These are phyloP conservation scores for Tetrapisispora arboricola DNA, from an alignment of 805 yeast genomes.

Conservation along the genomic window DNA sequence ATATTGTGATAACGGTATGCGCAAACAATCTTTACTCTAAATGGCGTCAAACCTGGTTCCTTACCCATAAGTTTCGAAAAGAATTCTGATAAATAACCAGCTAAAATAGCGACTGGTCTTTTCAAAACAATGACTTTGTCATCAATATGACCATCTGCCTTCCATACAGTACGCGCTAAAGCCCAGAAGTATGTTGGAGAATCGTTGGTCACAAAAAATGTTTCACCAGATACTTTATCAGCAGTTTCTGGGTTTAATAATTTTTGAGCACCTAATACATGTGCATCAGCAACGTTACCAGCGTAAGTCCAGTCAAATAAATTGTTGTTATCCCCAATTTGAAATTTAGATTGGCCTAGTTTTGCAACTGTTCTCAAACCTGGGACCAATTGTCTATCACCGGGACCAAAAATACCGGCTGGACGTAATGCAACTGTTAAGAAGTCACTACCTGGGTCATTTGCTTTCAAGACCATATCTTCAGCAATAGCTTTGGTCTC, in stretches of 20 bases:
- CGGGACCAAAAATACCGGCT: constrained; percentile 98
- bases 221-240: constrained; percentile 62
- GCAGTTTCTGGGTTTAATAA: constrained; percentile 40
- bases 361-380: constrained; percentile 76
- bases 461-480: constrained; percentile 63
- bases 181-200: constrained; percentile 96
- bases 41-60: constrained; percentile 92
- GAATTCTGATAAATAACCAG: constrained; percentile 74
- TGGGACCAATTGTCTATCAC: constrained; percentile 94
- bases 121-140: constrained; percentile 55
- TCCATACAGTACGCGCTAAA: constrained; percentile 93
- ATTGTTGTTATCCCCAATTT: constrained; percentile 88
- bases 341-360: constrained; percentile 82
- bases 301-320: constrained; percentile 95
- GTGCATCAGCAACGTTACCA: constrained; percentile 97
- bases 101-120: constrained; percentile 65
- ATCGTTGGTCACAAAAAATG: constrained; percentile 87
- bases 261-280: constrained; percentile 81
- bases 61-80: constrained; percentile 62
- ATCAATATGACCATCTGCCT: constrained; percentile 83
- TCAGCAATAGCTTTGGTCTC: constrained; percentile 93
- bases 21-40: constrained; percentile 85
- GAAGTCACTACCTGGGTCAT: constrained; percentile 44
- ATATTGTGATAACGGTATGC: constrained; percentile 92
- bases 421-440: constrained; percentile 85